A percentile compares a stretch with the other conserved stretches of the same genome.
Evolutionary conservation across 768 basidiomycete genomes (phyloP).

Genomic region (Agaricus blazei): DNA sequence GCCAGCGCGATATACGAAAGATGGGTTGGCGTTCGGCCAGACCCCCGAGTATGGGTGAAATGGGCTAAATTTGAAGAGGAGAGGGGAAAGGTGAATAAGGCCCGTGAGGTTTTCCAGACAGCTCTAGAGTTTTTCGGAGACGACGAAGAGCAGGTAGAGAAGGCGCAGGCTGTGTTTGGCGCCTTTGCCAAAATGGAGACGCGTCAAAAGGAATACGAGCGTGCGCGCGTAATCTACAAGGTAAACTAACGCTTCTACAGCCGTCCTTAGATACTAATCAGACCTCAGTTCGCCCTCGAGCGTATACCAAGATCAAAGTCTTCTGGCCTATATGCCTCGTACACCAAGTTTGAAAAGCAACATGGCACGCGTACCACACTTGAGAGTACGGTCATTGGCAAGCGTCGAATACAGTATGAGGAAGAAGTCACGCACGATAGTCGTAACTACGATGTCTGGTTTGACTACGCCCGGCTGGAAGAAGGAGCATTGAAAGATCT

Average conservation of each 20-base stretch:
- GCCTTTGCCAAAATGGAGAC: conserved; percentile 98
- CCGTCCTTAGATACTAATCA: not conserved
- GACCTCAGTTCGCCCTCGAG: conserved; percentile 81
- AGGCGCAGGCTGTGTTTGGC: conserved; percentile 90
- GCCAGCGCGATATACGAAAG: conserved; percentile 92
- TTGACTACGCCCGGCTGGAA: conserved; percentile 91
- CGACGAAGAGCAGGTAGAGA: conserved; percentile 89
- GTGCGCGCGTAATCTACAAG: conserved; percentile 96
- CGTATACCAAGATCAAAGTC: conserved; percentile 93
- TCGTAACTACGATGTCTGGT: conserved; percentile 97
- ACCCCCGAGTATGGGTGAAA: conserved; percentile 81
- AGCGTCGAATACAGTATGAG: conserved; percentile 98
- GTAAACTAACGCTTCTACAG: conserved; percentile 31
- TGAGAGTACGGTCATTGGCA: conserved; percentile 92
- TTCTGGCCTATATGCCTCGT: conserved; percentile 79
- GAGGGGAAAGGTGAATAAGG: conserved; percentile 67
- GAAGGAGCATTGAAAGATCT: conserved; percentile 81
- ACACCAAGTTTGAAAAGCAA: conserved; percentile 98
- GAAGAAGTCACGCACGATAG: conserved; percentile 91
- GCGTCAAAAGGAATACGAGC: conserved; percentile 91
- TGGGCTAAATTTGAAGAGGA: conserved; percentile 88
- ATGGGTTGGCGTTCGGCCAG: conserved; percentile 73
- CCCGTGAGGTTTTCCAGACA: conserved; percentile 85
- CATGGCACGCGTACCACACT: conserved; percentile 85
- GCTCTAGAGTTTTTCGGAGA: conserved; percentile 89